Conservation (phyloP, 208 protist genomes). For the Acanthamoeba lenticulata region DNA sequence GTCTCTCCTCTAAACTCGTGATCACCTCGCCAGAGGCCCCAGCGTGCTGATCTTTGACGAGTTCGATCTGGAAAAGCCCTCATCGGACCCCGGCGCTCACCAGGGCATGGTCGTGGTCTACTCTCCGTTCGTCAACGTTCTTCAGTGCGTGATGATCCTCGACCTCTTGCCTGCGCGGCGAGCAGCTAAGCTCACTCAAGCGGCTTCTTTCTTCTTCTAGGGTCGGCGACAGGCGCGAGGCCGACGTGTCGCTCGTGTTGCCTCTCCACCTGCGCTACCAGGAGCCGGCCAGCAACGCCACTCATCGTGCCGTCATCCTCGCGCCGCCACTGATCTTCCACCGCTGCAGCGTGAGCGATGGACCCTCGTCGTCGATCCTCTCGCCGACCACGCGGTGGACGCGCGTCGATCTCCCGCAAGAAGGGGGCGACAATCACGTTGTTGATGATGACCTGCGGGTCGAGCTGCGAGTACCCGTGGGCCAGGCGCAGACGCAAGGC, state of each 20-base stretch:
- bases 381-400: background rate
- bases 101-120: background rate
- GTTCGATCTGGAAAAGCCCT: slow-evolving; percentile 1
- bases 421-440: background rate
- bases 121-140: background rate
- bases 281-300: background rate
- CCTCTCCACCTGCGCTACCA: background rate
- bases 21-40: background rate
- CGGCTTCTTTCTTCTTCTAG: background rate
- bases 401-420: background rate
- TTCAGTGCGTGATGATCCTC: background rate
- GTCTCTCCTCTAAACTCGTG: background rate
- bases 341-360: background rate
- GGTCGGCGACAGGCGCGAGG: background rate
- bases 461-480: background rate
- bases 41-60: background rate
- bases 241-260: background rate
- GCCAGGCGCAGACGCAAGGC: background rate
- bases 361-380: background rate
- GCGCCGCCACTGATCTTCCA: background rate
- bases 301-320: background rate
- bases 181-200: too few relatives aligned
- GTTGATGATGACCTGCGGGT: background rate
- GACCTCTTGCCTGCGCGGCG: background rate
- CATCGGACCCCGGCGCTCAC: background rate